These are phyloP conservation scores for Hirschfeldia incana DNA, from an alignment of 345 rosid genomes.

Conservation along the genomic window DNA sequence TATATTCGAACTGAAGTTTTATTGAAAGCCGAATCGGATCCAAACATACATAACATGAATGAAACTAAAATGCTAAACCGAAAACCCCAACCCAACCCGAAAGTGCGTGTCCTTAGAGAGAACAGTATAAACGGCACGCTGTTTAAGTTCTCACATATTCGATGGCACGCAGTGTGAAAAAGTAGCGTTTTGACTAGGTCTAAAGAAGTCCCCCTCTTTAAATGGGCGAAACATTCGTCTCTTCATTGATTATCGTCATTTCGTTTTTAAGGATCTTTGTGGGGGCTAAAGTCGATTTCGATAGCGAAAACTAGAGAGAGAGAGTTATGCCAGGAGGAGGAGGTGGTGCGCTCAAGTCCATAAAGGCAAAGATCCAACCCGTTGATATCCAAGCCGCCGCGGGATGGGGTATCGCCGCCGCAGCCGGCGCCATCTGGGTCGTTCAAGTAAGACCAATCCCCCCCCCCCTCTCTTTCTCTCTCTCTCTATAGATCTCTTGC, in stretches of 20 bases:
- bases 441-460: constrained; percentile 54
- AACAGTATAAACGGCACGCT: constrained; percentile 14
- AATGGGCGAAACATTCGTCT: constrained; percentile 16
- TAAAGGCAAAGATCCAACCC: constrained; percentile 58
- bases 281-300: constrained; percentile 13
- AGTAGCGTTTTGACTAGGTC: constrained; percentile 26
- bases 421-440: constrained; percentile 65
- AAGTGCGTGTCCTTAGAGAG: too few species aligned
- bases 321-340: constrained; percentile 54
- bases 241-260: constrained; percentile 25
- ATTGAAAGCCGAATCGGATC: too few species aligned
- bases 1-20: too few species aligned
- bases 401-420: constrained; percentile 85
- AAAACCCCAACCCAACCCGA: too few species aligned
- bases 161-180: constrained; percentile 26
- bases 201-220: neutral
- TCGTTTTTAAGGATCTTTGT: constrained; percentile 9
- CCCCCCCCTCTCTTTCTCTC: neutral
- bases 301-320: constrained; percentile 21
- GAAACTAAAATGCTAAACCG: too few species aligned
- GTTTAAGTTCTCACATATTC: neutral
- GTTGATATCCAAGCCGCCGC: constrained; percentile 69
- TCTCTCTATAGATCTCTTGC: neutral
- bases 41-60: too few species aligned
- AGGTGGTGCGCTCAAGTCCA: constrained; percentile 45